Base-by-base conservation (phyloP, 1,139 yeast species). In the Zygotorulaspora mrakii region DNA sequence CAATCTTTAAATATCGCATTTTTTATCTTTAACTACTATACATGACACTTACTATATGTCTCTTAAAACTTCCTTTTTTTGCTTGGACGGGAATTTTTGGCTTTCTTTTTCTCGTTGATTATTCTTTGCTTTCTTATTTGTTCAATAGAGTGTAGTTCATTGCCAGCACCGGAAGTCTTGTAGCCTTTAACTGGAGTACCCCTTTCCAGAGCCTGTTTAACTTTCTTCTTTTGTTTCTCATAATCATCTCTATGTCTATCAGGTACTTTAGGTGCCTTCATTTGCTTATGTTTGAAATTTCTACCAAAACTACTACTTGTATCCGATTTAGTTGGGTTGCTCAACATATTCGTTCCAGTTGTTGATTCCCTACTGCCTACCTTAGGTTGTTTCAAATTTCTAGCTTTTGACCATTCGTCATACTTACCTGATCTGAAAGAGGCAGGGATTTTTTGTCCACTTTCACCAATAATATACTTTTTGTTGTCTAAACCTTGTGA, bases 381-480 rank as follows among this genome's bases (percentile, higher is more conserved):
- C 52, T 72, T 74, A 47, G 73, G 55, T 29, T 77, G 71, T 29
- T 68, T 66, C 43, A 77, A 59, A 54, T 79, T 81, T 62, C 88
- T 77, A 31, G 79, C 77, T 51, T 80, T 74, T 59, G 82, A 83
- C 98, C 97, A 91, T 37, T 82, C 82, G 44, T 88, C 96, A 58
- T 77, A 91, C 54, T 88, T 79, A 40, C 99, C 99, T 3, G 95
- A 82, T 57, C 86, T 74, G 66, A 82, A 88, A 14, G 94, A 74
- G 1, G 98, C 98, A 3, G 98, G 96, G 42, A 94, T 79, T 62
- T 77, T 79, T 55, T 85, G 89, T 6, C 99, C 99, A 62, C 87
- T 82, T 62, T 94, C 99, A 49, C 97, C 95, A 50, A 88, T 82
- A 55, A 94, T 91, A 63, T 74, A 91, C 66, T 86, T 89, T 62